Evolutionary conservation across 768 basidiomycete species (phyloP), one percentile per base, ranked within the genome.

Genomic region (Mycena vulgaris): DNA sequence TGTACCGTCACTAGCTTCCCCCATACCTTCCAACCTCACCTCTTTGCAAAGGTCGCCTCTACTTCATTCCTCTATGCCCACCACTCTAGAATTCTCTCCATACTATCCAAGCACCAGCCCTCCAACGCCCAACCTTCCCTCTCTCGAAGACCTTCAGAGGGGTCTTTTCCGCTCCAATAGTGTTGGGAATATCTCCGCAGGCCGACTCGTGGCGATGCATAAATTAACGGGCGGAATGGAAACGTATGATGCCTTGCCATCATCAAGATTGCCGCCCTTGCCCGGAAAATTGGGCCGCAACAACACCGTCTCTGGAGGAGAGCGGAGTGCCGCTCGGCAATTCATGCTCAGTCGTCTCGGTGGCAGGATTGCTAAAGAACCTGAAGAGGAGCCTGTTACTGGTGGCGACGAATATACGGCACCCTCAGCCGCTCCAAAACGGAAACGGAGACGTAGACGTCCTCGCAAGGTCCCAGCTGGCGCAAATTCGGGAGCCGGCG

Each of bases 151-250:
- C 25, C 82, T 97, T 40, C 91, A 92, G 77, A 89, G 85, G 75
- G 92, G 92, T 19, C 87, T 98, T 3, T 91, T 94, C 76, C 91
- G 96, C n/a, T 97, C 96, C 2, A 96, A 97, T 78, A 97, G 96
- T 76, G 94, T 94, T n/a, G 93, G 93, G 25, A 88, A 92, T 60
- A 88, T 90, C 58, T 88, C 92, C 76, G 90, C 89, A 33, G 83
- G 83, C 35, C 84, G 93, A 53, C 87, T 89, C 74, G 83, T 90
- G 80, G 95, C 95, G 5, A 89, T 97, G 89, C 90, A 90, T 71
- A 96, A 95, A 78, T 84, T 98, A 63, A 95, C 93, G 1, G 93
- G 94, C 45, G 92, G 91, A 28, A 86, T 86, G 55, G 93, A 93
- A 70, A 83, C 86, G 5, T 88, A 89, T 70, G 92, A 93, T 67